Base-by-base conservation (phyloP, 345 rosid genomes). In the Linum tenue region DNA sequence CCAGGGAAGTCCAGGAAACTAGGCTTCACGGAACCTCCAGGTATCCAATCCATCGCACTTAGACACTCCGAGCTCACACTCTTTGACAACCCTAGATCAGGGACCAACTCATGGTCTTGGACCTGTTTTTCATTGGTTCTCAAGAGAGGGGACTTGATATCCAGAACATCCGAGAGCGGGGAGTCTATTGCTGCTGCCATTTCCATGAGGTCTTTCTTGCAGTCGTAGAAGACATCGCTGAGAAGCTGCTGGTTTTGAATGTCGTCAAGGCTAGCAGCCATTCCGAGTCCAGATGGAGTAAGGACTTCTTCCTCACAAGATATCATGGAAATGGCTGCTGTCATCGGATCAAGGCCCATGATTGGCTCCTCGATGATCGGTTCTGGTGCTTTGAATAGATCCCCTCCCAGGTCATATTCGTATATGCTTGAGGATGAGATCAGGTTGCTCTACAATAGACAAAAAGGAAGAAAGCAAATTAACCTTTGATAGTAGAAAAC, bases 331-430 rank as follows among this genome's bases (percentile, higher is more conserved):
- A 95, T 75, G 68, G 95, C 87, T 37, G 87, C 84, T 0, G 87
- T 75, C 77, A 91, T 81, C 64, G 91, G 90, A 82, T 95, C 88
- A 50, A 79, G 74, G 68, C 78, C 69, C 67, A 74, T 41, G 2
- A 78, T 41, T 61, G 87, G 81, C 60, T 85, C 91, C 74, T 83
- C 92, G 12, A 87, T 85, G 72, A 89, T 75, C 37, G 98, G 87
- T 69, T 87, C 89, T 2, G 97, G 96, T 56, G 96, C 98, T 77
- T 82, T 83, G 78, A 95, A 95, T 11, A 95, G 75, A 77, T 91
- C 96, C 59, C 79, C 96, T 67, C 91, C 95, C n/a, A 91, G 70
- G 79, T 95, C 87, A 72, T 87, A 91, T 60, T 95, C 96, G 8
- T 79, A 74, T 71, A 89, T 72, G 41, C 79, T 76, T 39, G 88